phyloP scores from a whole-genome alignment of 2,329 filamentous ascomycete species.

The Chaetomium globosum region DNA sequence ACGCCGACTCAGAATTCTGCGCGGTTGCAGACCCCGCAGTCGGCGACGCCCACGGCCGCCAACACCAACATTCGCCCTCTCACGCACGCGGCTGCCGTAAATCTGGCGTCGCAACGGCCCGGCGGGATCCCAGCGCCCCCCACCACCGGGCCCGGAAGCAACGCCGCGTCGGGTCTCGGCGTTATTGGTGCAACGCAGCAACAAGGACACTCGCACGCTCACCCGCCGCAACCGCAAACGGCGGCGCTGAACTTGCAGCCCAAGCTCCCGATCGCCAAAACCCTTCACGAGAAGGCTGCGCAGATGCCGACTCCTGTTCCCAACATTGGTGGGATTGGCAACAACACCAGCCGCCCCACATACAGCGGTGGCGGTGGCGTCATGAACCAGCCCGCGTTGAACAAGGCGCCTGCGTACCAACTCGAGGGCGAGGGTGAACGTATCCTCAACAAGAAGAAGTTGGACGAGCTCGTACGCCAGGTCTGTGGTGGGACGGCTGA shows the following conservation, averaged over 20 bases:
- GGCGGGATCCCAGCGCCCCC: slow-evolving; percentile 33
- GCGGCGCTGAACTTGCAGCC: slow-evolving; percentile 49
- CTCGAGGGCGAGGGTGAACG: slow-evolving; percentile 91
- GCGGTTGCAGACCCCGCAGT: slow-evolving; percentile 55
- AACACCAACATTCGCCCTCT: slow-evolving; percentile 49
- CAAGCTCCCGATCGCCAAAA: slow-evolving; percentile 83
- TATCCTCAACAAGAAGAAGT: slow-evolving; percentile 95
- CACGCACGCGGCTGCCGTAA: slow-evolving; percentile 55
- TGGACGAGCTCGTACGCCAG: slow-evolving; percentile 92
- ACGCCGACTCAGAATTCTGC: slow-evolving; percentile 54
- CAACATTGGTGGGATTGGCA: slow-evolving; percentile 62
- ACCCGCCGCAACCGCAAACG: slow-evolving; percentile 48
- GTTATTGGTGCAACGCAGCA: slow-evolving; percentile 42
- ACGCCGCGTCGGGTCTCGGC: slow-evolving; percentile 39
- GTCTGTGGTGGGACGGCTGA: slow-evolving; percentile 81
- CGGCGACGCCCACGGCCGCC: slow-evolving; percentile 44
- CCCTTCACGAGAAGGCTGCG: slow-evolving; percentile 67
- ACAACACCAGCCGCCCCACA: slow-evolving; percentile 71
- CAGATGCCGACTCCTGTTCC: slow-evolving; percentile 72
- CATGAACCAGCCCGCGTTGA: slow-evolving; percentile 82
- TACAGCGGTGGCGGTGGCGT: slow-evolving; percentile 80
- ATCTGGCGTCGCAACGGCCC: slow-evolving; percentile 48
- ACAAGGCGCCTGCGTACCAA: slow-evolving; percentile 78
- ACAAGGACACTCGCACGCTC: slow-evolving; percentile 52
- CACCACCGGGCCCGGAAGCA: slow-evolving; percentile 23